Conservation (phyloP, 495 filamentous ascomycete genomes). For the Penicillium arizonense region DNA sequence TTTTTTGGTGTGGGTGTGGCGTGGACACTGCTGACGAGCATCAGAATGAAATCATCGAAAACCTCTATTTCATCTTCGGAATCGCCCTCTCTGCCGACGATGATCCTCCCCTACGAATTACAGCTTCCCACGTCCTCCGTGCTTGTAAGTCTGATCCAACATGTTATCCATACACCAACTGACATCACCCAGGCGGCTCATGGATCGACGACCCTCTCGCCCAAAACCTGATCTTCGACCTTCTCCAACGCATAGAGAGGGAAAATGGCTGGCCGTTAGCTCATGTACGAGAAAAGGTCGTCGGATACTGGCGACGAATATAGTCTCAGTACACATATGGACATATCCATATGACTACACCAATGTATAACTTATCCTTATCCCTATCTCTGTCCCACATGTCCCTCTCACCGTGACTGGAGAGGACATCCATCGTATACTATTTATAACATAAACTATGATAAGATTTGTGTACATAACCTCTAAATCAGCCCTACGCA, state of each 20-base stretch:
- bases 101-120: constrained; percentile 37
- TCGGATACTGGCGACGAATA: no score
- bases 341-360: no score
- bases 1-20: neutral
- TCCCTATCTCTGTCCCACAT: no score
- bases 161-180: neutral
- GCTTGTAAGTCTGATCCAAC: constrained; percentile 26
- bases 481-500: no score
- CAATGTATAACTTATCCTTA: no score
- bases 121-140: constrained; percentile 40
- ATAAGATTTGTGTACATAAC: no score
- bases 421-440: no score
- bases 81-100: constrained; percentile 40
- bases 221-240: constrained; percentile 21
- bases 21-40: neutral
- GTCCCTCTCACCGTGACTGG: no score
- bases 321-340: no score
- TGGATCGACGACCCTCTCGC: constrained; percentile 31
- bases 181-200: constrained; percentile 25
- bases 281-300: constrained; percentile 9
- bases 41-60: constrained; percentile 29
- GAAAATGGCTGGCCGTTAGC: constrained; percentile 28
- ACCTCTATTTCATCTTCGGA: constrained; percentile 37
- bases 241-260: constrained; percentile 19
- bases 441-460: no score